Evolutionary conservation across 768 basidiomycete genomes (phyloP), one percentile per base, ranked within the genome.

Genomic region (Termitomyces sp.): DNA sequence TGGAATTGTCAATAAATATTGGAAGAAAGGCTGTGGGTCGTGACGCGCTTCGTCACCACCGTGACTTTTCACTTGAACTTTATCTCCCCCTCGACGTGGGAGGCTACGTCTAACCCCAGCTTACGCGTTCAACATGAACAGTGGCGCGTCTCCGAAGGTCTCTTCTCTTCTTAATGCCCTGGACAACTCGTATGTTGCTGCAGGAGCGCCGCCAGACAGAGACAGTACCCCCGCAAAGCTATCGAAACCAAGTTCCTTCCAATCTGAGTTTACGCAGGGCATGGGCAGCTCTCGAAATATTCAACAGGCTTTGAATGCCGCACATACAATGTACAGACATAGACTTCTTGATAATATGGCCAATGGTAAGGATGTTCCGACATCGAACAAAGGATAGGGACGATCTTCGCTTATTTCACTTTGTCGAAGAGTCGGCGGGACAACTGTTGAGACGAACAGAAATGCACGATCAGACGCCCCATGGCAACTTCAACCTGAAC

Each of bases 401-500:
- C 5, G 26, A 22, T 37, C 44, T 34, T 35, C 21, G 21, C 14
- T 41, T n/a, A 30, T 30, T 28, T 19, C 37, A 14, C 21, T 8
- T 21, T 51, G 50, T 40, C 43, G 37, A 56, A 30, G 55, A 45
- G 2, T 15, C 44, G 7, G 30, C 22, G 12, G 17, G 22, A 4
- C 44, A 46, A 24, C 8, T 52, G 1, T 19, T 26, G 10, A 53
- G n/a, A 4, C 24, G 26, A 38, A 26, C 45, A 9, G 9, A 15
- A 17, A 19, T 40, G 48, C 42, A 53, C 21, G 32, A 22, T 53
- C 21, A 14, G 45, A 51, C 44, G 42, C 22, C 50, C 11, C 53
- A 53, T 15, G 66, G 72, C 7, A 68, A 67, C 21, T 85, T 85
- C 60, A 58, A 51, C 17, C 58, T 87, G 14, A 72, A 75, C 42